Evolutionary conservation across 2,329 filamentous ascomycete genomes (phyloP), one percentile per base, ranked within the genome.

Genomic region (Colletotrichum tropicicola): DNA sequence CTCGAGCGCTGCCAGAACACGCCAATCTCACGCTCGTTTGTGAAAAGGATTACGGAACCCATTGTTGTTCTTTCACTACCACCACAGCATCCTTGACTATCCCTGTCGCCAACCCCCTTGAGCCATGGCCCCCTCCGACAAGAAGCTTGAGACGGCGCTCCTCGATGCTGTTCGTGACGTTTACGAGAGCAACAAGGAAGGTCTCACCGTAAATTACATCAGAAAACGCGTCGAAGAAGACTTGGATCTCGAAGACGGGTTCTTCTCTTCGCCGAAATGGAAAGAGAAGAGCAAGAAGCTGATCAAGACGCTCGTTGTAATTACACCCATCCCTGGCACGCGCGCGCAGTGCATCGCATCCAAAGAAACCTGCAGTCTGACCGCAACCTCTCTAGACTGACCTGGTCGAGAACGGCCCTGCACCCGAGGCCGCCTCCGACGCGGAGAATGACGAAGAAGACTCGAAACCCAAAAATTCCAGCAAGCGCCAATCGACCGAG

Each of bases 201-300:
- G 78, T 4, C 79, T 88, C 8, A 85, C 85, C 0, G 86, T 90
- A 64, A 89, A 89, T 69, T 80, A 78, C 52, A 82, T 88, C 58
- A 86, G 88, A 59, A 82, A 83, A 64, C 78, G 77, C 45, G 83
- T 81, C 2, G 86, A 88, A 64, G 74, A 83, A 28, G 74, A 83
- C 44, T 74, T 86, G 1, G 75, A 72, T 1, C 79, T 90, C 2
- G 79, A 83, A 0, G 74, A 81, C 1, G 84, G 81, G 0, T 88
- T 89, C 66, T 83, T 90, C 52, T 76, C 77, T 13, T 68, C 72
- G 2, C 75, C 68, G 0, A 75, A 82, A 15, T 90, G 88, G 88
- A 89, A 90, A 72, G 73, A 77, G 5, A 83, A 79, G 68, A 89
- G 87, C 73, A 90, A 89, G 70, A 72, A 74, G 1, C 70, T 89